phyloP scores from a whole-genome alignment of 345 rosid species.

The Citrus glauca region DNA sequence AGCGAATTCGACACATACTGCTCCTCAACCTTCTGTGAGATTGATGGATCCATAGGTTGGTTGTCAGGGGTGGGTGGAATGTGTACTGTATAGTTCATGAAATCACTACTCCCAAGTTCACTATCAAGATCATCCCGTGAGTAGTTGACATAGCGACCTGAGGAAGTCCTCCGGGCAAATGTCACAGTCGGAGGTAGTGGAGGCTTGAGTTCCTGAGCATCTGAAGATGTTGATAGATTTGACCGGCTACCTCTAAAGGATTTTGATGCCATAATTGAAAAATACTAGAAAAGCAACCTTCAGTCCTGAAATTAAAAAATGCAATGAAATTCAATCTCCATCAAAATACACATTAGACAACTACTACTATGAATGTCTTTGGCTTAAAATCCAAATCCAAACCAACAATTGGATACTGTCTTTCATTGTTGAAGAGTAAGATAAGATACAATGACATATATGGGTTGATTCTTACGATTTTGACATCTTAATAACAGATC shows the following conservation, averaged over 20 bases:
- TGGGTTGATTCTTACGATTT: not conserved
- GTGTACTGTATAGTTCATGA: constrained; percentile 79
- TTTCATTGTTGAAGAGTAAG: not conserved
- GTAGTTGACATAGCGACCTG: constrained; percentile 83
- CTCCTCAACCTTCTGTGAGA: constrained; percentile 95
- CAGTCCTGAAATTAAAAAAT: constrained; percentile 38
- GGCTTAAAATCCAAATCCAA: not conserved
- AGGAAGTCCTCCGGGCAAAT: constrained; percentile 76
- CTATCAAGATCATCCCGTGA: constrained; percentile 96
- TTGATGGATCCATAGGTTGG: constrained; percentile 89
- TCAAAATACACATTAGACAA: not conserved
- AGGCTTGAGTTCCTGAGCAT: constrained; percentile 59
- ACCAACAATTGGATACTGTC: not conserved
- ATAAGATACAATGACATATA: not conserved
- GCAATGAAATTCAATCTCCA: constrained; percentile 4
- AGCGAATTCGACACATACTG: constrained; percentile 92
- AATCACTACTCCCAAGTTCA: constrained; percentile 71
- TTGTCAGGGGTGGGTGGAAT: constrained; percentile 97
- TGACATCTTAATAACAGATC: not conserved
- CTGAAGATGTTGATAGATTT: constrained; percentile 56
- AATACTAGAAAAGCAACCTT: constrained; percentile 13
- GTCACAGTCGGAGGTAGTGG: constrained; percentile 60
- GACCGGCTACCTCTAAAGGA: constrained; percentile 61
- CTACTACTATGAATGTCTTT: not conserved
- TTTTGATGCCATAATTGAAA: constrained; percentile 56